These are phyloP conservation scores for Saussurea involucrata DNA, from an alignment of 129 eudicot genomes.

Conservation along the genomic window DNA sequence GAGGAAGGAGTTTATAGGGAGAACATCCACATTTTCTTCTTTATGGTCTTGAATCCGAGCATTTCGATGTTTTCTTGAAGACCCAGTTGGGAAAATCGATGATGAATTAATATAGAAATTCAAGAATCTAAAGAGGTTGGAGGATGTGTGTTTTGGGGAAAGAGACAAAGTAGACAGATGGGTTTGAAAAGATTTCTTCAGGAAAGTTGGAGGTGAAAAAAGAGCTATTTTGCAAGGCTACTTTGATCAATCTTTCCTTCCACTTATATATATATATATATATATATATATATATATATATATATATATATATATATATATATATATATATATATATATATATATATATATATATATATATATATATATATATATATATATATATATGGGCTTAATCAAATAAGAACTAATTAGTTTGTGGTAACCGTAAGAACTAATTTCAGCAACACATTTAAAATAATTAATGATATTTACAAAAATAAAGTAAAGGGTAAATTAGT, in stretches of 20 bases:
- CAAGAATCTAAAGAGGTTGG: conserved; percentile 27
- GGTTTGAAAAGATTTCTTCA: conserved; percentile 5
- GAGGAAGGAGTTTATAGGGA: conserved; percentile 27
- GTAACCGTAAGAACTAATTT: no score
- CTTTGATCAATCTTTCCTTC: neutral
- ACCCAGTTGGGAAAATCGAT: conserved; percentile 39
- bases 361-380: no score
- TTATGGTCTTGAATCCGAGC: conserved; percentile 48
- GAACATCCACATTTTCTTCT: conserved; percentile 79
- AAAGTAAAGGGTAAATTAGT: no score
- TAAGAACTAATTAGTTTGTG: no score
- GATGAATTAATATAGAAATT: conserved; percentile 31
- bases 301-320: no score
- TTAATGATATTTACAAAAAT: no score
- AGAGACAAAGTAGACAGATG: conserved; percentile 15
- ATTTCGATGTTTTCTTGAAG: conserved; percentile 36
- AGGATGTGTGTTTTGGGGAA: conserved; percentile 10
- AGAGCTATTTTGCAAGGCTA: conserved; percentile 5
- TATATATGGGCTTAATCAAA: no score
- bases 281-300: no score
- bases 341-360: no score
- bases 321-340: no score
- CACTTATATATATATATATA: neutral
- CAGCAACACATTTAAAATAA: no score
- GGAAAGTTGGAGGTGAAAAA: conserved; percentile 19